These are phyloP conservation scores for Mucor piriformis DNA, from an alignment of 371 early-diverging fungal species.

Conservation along the genomic window DNA sequence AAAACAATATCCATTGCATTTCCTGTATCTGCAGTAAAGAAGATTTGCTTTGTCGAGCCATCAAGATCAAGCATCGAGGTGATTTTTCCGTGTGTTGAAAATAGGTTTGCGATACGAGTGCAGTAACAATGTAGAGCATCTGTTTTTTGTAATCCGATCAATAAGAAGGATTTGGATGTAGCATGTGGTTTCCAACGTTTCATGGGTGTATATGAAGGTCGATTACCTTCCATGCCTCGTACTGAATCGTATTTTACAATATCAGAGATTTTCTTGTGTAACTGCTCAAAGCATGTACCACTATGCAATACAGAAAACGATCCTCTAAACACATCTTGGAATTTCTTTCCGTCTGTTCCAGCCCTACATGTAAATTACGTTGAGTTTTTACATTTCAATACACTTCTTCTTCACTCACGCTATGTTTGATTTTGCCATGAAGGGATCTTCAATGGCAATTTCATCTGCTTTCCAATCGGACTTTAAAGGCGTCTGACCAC, in stretches of 20 bases:
- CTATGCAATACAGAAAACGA: constrained; percentile 9
- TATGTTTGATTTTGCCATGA: constrained; percentile 9
- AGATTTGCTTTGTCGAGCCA: background rate
- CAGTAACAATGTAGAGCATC: background rate
- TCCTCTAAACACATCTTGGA: background rate
- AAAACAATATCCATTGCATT: background rate
- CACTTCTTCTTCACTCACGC: constrained; percentile 21
- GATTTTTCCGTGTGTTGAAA: constrained; percentile 1
- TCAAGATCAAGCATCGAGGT: background rate
- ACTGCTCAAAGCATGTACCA: background rate
- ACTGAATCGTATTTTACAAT: background rate
- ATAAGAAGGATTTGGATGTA: background rate
- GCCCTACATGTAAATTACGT: background rate
- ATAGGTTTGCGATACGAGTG: background rate
- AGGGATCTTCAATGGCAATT: constrained; percentile 15
- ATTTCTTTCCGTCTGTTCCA: background rate
- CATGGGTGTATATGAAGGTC: background rate
- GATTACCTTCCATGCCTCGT: background rate
- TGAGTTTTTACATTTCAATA: background rate
- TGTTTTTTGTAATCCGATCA: constrained; percentile 2
- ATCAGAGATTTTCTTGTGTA: background rate
- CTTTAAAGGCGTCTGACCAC: background rate
- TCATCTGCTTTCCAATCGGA: background rate
- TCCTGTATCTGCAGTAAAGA: background rate
- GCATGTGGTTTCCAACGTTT: background rate